Conservation (phyloP, 2,329 filamentous ascomycete genomes). For the Camillea tinctor region DNA sequence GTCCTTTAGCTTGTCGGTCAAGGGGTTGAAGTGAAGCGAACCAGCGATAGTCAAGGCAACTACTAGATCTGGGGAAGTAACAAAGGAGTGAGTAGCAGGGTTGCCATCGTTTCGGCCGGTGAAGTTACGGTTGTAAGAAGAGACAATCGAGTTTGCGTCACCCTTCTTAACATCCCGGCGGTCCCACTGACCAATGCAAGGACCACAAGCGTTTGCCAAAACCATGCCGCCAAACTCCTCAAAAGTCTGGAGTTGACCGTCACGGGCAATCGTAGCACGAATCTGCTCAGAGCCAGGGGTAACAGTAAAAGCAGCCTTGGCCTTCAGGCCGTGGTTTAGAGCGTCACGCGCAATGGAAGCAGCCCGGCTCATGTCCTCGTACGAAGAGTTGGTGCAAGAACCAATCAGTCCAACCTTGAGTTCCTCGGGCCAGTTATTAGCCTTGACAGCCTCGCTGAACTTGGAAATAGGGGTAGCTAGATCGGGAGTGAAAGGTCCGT, state of each 20-base stretch:
- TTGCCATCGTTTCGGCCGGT: constrained; percentile 97
- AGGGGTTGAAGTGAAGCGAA: constrained; percentile 87
- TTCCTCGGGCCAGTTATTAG: constrained; percentile 94
- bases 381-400: constrained; percentile 91
- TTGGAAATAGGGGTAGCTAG: constrained; percentile 96
- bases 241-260: constrained; percentile 89
- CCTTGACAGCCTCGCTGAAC: constrained; percentile 91
- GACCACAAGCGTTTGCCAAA: constrained; percentile 91
- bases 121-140: constrained; percentile 99
- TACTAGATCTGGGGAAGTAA: constrained; percentile 85
- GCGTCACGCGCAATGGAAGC: constrained; percentile 91
- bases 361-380: constrained; percentile 89
- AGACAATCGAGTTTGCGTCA: constrained; percentile 92
- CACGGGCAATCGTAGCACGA: constrained; percentile 84
- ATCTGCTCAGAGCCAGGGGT: constrained; percentile 98
- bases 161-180: constrained; percentile 93
- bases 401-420: constrained; percentile 96
- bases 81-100: constrained; percentile 90
- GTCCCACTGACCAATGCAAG: constrained; percentile 95
- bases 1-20: constrained; percentile 88
- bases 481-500: constrained; percentile 98
- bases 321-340: constrained; percentile 87
- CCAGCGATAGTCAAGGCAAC: constrained; percentile 84
- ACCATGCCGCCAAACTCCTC: constrained; percentile 96
- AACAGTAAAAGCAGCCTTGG: constrained; percentile 90